Evolutionary conservation across 2,329 filamentous ascomycete genomes (phyloP), one percentile per base, ranked within the genome.

Genomic region (Alternaria metachromatica): DNA sequence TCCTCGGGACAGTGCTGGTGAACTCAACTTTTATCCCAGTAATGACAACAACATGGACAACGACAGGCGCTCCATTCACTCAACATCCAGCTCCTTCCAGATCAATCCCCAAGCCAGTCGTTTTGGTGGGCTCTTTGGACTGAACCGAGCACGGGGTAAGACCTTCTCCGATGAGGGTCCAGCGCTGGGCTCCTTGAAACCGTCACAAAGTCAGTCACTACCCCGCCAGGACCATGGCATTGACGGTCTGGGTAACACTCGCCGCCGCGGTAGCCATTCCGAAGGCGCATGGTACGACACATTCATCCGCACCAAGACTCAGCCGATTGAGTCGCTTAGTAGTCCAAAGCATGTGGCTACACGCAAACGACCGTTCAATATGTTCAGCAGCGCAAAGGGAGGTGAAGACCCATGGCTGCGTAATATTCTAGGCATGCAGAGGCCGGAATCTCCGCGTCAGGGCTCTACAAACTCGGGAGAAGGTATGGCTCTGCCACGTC

Each of bases 171-270:
- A 87, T 28, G 85, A 88, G 28, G 89, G 90, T 0, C 90, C 89
- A 6, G 83, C 87, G 1, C 80, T 94, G 8, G 92, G 92, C 1
- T 89, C 87, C 20, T 82, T 94, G 13, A 92, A 92, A 73, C 81
- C 87, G 28, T 86, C 87, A 0, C 91, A 95, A 75, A 94, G 91
- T 72, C 91, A 93, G 74, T 95, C 92, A 0, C 88, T 96, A 68
- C 92, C 92, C 6, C 82, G 87, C 37, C 85, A 88, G 45, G 84
- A 84, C 26, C 77, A 77, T 51, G 78, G 67, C 6, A 75, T 84
- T 44, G 86, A 88, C 67, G 80, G 84, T 5, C 82, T 82, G 46
- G 83, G 82, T 10, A 79, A 80, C 23, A 82, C 84, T 59, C 82
- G 84, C 58, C 83, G 88, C 23, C 64, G 91, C 87, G 70, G 90